Evolutionary conservation across 306 rosid genomes (phyloP).

Genomic region (Quercus cerris): DNA sequence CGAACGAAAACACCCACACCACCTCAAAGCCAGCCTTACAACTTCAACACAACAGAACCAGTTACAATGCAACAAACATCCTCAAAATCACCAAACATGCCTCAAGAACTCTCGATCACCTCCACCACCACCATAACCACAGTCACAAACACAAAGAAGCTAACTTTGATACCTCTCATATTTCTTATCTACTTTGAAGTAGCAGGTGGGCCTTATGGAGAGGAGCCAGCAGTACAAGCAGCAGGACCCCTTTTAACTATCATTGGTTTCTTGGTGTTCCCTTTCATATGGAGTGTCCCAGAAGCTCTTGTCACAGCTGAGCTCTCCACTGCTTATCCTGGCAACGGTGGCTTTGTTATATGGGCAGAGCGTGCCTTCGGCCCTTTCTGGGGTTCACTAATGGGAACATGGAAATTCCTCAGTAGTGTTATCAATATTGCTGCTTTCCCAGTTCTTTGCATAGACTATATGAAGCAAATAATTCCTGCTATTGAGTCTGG

Average conservation of each 20-base stretch:
- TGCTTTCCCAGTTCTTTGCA: slow-evolving; percentile 53
- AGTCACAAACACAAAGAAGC: slow-evolving; percentile 16
- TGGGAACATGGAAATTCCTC: slow-evolving; percentile 60
- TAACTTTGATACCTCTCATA: slow-evolving; percentile 49
- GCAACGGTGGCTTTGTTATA: slow-evolving; percentile 70
- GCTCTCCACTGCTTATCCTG: slow-evolving; percentile 55
- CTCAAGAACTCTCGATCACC: slow-evolving; percentile 9
- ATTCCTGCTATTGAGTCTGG: slow-evolving; percentile 36
- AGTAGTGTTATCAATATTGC: slow-evolving; percentile 61
- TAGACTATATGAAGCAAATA: slow-evolving; percentile 39
- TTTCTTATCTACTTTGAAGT: slow-evolving; percentile 71
- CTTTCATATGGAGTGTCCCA: slow-evolving; percentile 65
- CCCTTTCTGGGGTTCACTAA: slow-evolving; percentile 69
- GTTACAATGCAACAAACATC: not conserved
- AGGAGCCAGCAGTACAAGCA: slow-evolving; percentile 50
- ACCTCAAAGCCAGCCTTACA: too few relatives aligned
- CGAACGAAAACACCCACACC: too few relatives aligned
- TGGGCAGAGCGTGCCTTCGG: slow-evolving; percentile 78
- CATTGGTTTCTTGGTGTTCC: slow-evolving; percentile 49
- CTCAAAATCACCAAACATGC: not conserved
- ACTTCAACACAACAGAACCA: not conserved
- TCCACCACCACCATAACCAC: not conserved
- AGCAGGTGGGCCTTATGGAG: slow-evolving; percentile 75
- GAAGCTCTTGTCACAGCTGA: slow-evolving; percentile 79
- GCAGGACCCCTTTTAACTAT: slow-evolving; percentile 59